Evolutionary conservation across 257 asterid species (phyloP).

Genomic region (Capsicum rhomboideum): DNA sequence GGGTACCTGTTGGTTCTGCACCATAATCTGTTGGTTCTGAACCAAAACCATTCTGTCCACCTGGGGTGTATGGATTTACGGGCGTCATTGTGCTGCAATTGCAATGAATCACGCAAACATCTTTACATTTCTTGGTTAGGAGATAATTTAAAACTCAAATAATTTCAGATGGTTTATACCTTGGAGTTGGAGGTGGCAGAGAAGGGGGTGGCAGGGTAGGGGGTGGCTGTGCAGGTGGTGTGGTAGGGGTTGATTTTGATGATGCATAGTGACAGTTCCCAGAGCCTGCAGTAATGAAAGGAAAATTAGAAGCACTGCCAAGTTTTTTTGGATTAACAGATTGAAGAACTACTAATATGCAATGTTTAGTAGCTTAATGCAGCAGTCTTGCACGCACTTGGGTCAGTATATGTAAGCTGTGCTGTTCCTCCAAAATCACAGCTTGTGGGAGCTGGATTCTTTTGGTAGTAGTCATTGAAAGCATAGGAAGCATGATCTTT

Average conservation of each 20-base stretch:
- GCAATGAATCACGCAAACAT: neutral
- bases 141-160: neutral
- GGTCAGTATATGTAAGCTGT: constrained; percentile 59
- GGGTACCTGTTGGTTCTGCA: constrained; percentile 64
- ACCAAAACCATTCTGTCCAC: constrained; percentile 50
- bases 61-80: constrained; percentile 44
- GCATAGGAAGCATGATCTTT: constrained; percentile 89
- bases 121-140: neutral
- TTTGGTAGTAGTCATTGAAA: constrained; percentile 84
- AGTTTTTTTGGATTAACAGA: neutral
- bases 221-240: constrained; percentile 18
- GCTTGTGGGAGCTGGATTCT: constrained; percentile 81
- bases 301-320: neutral
- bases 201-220: constrained; percentile 25
- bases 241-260: constrained; percentile 18
- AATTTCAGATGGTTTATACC: neutral
- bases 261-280: constrained; percentile 76
- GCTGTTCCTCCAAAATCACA: constrained; percentile 91
- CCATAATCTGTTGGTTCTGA: constrained; percentile 43
- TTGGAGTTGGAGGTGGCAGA: constrained; percentile 25
- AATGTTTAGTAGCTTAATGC: neutral
- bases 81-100: constrained; percentile 67
- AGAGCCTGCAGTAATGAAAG: constrained; percentile 43
- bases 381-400: constrained; percentile 51
- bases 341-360: neutral